These are phyloP conservation scores for Ceratonia siliqua DNA, from an alignment of 306 rosid species.

Conservation along the genomic window DNA sequence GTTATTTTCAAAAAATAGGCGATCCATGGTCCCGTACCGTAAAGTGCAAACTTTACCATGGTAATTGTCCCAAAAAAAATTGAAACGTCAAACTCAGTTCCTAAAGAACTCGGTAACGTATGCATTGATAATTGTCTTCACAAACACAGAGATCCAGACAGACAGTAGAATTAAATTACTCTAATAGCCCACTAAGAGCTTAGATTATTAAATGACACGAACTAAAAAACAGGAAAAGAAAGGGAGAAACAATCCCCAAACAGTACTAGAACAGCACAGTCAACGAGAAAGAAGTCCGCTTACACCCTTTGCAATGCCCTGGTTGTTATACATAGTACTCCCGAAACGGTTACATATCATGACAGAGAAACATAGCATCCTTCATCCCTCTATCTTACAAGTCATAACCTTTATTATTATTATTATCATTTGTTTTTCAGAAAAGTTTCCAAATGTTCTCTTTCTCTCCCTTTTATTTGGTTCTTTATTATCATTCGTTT, in stretches of 20 bases:
- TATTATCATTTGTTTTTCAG: not conserved
- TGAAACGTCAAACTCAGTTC: too few species aligned
- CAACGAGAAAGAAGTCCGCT: slow-evolving; percentile 41
- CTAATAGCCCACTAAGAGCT: too few species aligned
- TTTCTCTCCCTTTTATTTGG: slow-evolving; percentile 27
- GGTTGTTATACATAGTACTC: slow-evolving; percentile 11
- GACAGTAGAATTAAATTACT: too few species aligned
- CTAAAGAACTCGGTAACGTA: not conserved
- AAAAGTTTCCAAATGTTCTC: slow-evolving; percentile 24
- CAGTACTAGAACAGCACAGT: slow-evolving; percentile 30
- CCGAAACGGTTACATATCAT: slow-evolving; percentile 36
- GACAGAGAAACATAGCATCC: not conserved
- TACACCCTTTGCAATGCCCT: not conserved
- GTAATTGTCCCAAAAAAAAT: too few species aligned
- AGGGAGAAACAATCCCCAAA: not conserved
- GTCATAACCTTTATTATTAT: not conserved
- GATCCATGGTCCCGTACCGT: too few species aligned
- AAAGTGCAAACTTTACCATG: too few species aligned
- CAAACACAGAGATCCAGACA: not conserved
- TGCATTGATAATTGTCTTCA: not conserved
- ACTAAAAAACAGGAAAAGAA: too few species aligned
- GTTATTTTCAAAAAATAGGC: not conserved
- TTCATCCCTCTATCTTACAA: slow-evolving; percentile 23
- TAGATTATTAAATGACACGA: not conserved
- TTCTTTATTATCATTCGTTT: slow-evolving; percentile 9